phyloP scores from a whole-genome alignment of 2,329 filamentous ascomycete genomes.

The Chrysoporthe deuterocubensis region DNA sequence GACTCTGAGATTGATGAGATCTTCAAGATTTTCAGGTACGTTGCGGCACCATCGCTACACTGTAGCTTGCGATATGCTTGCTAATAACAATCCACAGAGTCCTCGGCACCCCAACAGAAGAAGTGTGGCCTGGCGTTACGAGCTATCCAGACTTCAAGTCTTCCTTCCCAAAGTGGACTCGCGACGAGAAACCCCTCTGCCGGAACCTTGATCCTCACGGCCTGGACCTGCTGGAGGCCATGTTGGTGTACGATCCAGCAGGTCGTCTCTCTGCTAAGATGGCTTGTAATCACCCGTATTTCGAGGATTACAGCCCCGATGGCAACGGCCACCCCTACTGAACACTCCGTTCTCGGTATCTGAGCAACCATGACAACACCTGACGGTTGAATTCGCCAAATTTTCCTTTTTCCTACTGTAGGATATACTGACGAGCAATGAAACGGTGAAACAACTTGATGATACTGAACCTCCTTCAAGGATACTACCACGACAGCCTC shows the following conservation, averaged over 20 bases:
- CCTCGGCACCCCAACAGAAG: constrained; percentile 79
- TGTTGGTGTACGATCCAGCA: constrained; percentile 84
- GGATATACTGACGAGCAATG: constrained; percentile 30
- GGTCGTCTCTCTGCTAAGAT: constrained; percentile 85
- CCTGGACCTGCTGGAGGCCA: constrained; percentile 65
- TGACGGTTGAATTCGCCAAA: constrained; percentile 5
- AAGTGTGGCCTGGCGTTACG: constrained; percentile 82
- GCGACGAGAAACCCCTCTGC: constrained; percentile 69
- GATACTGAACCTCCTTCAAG: constrained; percentile 21
- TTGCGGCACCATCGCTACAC: constrained; percentile 13
- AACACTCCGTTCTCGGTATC: constrained; percentile 31
- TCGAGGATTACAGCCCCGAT: constrained; percentile 48
- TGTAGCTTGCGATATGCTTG: constrained; percentile 10
- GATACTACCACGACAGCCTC: background rate
- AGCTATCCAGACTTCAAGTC: constrained; percentile 89
- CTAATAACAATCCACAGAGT: constrained; percentile 50
- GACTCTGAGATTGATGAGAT: constrained; percentile 94
- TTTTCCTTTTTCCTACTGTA: constrained; percentile 21
- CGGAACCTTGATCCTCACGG: constrained; percentile 71
- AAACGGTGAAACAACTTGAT: constrained; percentile 22
- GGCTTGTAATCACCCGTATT: constrained; percentile 83
- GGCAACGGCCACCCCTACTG: constrained; percentile 38
- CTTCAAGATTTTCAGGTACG: constrained; percentile 88
- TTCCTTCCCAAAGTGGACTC: constrained; percentile 85
- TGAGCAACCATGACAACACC: constrained; percentile 8